Conservation (phyloP, 257 asterid species). For the Gentiana dahurica region DNA sequence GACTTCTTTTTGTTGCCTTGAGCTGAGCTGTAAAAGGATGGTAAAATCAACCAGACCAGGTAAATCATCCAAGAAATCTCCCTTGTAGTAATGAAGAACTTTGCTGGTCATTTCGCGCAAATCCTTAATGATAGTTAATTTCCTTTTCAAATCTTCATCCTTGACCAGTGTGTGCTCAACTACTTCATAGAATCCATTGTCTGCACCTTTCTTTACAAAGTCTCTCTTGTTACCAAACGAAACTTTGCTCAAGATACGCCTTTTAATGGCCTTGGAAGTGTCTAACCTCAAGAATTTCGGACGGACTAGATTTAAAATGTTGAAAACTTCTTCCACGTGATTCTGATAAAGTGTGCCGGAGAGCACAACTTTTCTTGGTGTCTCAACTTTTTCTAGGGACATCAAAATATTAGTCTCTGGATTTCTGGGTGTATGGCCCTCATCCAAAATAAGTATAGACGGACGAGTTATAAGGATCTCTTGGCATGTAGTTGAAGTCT, state of each 20-base stretch:
- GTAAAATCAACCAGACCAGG: conserved; percentile 91
- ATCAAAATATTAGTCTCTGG: conserved; percentile 85
- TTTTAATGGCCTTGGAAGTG: conserved; percentile 48
- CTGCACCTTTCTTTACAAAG: conserved; percentile 39
- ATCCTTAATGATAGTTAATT: conserved; percentile 69
- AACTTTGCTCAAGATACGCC: conserved; percentile 78
- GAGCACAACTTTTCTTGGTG: conserved; percentile 80
- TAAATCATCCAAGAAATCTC: conserved; percentile 90
- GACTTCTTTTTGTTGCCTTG: conserved; percentile 45
- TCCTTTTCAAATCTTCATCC: conserved; percentile 63
- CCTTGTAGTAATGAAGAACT: conserved; percentile 86
- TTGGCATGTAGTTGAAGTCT: conserved; percentile 51
- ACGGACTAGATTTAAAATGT: conserved; percentile 87
- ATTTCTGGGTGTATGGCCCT: conserved; percentile 95
- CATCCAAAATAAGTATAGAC: conserved; percentile 72
- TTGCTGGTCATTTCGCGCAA: conserved; percentile 81
- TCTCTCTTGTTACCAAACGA: conserved; percentile 38
- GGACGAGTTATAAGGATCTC: conserved; percentile 58
- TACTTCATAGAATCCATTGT: conserved; percentile 64
- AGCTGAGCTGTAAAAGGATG: conserved; percentile 58
- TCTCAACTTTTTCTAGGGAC: conserved; percentile 82
- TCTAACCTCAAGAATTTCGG: conserved; percentile 80
- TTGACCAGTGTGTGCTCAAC: conserved; percentile 67
- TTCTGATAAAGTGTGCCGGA: conserved; percentile 95
- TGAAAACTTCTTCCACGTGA: conserved; percentile 91